These are phyloP conservation scores for Cercophora sp. DNA, from an alignment of 495 filamentous ascomycete species.

Conservation along the genomic window DNA sequence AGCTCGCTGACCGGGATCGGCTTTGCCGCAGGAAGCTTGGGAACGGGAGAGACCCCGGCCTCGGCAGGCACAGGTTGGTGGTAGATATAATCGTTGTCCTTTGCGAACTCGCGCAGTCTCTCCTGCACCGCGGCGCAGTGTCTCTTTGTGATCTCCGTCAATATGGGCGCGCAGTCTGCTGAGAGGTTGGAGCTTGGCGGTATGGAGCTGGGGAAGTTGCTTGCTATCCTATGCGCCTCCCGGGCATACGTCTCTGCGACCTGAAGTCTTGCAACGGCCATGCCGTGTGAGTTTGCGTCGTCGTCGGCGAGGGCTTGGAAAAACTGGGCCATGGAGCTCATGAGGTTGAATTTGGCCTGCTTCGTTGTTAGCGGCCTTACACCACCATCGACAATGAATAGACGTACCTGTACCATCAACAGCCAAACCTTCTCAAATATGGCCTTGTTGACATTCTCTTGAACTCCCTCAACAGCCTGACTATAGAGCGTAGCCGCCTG, in stretches of 20 bases:
- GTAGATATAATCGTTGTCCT: slow-evolving; percentile 98
- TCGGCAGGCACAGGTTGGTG: slow-evolving; percentile 88
- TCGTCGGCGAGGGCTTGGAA: slow-evolving; percentile 91
- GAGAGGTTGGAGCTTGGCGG: slow-evolving; percentile 79
- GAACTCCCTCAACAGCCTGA: slow-evolving; percentile 81
- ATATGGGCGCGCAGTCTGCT: slow-evolving; percentile 65
- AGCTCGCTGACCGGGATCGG: slow-evolving; percentile 95
- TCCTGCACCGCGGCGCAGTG: slow-evolving; percentile 79
- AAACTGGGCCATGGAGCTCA: slow-evolving; percentile 85
- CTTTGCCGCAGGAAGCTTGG: slow-evolving; percentile 95
- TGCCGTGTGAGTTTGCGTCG: slow-evolving; percentile 80
- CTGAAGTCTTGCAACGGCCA: slow-evolving; percentile 79
- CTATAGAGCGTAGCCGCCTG: slow-evolving; percentile 85
- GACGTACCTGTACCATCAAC: slow-evolving; percentile 67
- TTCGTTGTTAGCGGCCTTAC: slow-evolving; percentile 2
- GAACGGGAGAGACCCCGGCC: slow-evolving; percentile 70
- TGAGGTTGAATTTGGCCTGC: slow-evolving; percentile 76
- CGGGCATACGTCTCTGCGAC: slow-evolving; percentile 70
- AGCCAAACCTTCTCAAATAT: slow-evolving; percentile 97
- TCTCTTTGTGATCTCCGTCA: slow-evolving; percentile 78
- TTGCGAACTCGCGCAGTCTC: slow-evolving; percentile 66
- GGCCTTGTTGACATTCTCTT: slow-evolving; percentile 86
- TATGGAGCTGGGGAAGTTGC: slow-evolving; percentile 73
- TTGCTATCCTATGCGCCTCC: slow-evolving; percentile 73
- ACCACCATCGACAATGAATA: background rate